These are phyloP conservation scores for Boletellus deceptivus DNA, from an alignment of 1,284 basidiomycete species.

Conservation along the genomic window DNA sequence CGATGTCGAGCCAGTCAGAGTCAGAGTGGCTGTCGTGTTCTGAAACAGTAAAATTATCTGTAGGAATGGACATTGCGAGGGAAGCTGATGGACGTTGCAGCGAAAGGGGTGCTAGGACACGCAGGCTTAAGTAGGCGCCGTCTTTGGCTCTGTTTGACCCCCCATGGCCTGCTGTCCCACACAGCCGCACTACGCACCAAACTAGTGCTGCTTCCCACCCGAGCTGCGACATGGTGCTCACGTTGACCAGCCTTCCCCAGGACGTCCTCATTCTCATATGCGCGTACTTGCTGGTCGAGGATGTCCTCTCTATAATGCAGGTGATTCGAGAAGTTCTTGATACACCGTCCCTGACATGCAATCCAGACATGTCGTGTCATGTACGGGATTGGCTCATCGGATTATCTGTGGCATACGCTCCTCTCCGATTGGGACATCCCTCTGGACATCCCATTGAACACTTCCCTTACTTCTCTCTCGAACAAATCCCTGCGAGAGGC, in stretches of 20 bases:
- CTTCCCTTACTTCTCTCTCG: slow-evolving; percentile 26
- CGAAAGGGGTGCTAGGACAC: slow-evolving; percentile 29
- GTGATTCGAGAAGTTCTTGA: slow-evolving; percentile 27
- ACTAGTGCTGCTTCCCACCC: not conserved
- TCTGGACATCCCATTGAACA: slow-evolving; percentile 35
- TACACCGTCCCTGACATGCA: slow-evolving; percentile 10
- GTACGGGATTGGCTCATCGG: slow-evolving; percentile 36
- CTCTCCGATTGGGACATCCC: slow-evolving; percentile 29
- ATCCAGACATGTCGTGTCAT: slow-evolving; percentile 56
- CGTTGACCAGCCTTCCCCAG: slow-evolving; percentile 37
- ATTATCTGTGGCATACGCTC: slow-evolving; percentile 25
- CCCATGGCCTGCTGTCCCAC: not conserved
- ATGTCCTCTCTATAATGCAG: slow-evolving; percentile 49
- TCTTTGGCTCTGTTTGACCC: slow-evolving; percentile 32
- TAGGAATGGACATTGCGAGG: slow-evolving; percentile 26
- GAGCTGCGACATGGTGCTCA: slow-evolving; percentile 4
- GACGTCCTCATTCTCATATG: slow-evolving; percentile 39
- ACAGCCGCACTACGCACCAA: slow-evolving; percentile 10
- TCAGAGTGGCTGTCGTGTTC: slow-evolving; percentile 68
- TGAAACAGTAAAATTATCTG: slow-evolving; percentile 42
- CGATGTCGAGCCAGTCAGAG: slow-evolving; percentile 77
- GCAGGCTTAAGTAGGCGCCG: slow-evolving; percentile 23
- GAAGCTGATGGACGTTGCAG: slow-evolving; percentile 30
- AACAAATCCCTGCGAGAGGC: slow-evolving; percentile 36
- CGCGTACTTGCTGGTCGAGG: slow-evolving; percentile 36